phyloP scores from a whole-genome alignment of 192 early-diverging fungal species.

The Coemansia sp. region DNA sequence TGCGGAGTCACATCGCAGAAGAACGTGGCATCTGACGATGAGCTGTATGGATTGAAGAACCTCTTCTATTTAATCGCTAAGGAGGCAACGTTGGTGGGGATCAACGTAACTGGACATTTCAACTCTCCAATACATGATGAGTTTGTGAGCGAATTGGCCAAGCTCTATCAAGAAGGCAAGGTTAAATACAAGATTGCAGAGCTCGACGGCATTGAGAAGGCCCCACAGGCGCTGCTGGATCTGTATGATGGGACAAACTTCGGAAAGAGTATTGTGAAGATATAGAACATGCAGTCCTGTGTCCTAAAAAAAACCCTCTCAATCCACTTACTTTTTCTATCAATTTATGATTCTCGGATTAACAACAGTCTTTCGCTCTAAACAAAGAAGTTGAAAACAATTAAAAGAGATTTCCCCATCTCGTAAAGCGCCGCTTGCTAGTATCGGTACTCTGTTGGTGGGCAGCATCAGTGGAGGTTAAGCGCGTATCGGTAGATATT shows the following conservation, averaged over 20 bases:
- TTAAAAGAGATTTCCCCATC: conserved; percentile 34
- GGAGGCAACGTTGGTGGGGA: conserved; percentile 63
- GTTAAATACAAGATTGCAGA: conserved; percentile 61
- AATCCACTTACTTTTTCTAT: background rate
- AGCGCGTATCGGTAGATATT: conserved; percentile 8
- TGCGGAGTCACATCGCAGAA: conserved; percentile 79
- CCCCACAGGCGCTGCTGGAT: conserved; percentile 61
- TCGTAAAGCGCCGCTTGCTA: conserved; percentile 21
- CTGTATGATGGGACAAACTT: conserved; percentile 66
- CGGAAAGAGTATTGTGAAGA: conserved; percentile 64
- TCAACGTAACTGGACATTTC: conserved; percentile 59
- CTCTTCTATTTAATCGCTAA: conserved; percentile 56
- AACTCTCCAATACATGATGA: conserved; percentile 49
- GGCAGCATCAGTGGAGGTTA: conserved; percentile 21
- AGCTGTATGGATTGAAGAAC: conserved; percentile 62
- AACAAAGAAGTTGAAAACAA: background rate
- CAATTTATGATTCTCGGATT: background rate
- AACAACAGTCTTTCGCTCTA: background rate
- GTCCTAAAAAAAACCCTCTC: background rate
- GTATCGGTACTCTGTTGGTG: conserved; percentile 1
- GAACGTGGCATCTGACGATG: conserved; percentile 40
- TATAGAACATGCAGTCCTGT: background rate
- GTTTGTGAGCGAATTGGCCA: conserved; percentile 58
- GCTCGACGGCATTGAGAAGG: conserved; percentile 64
- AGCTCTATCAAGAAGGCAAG: conserved; percentile 60